Evolutionary conservation across 2,329 filamentous ascomycete species (phyloP), one percentile per base, ranked within the genome.

Genomic region (Trichoderma sp.): DNA sequence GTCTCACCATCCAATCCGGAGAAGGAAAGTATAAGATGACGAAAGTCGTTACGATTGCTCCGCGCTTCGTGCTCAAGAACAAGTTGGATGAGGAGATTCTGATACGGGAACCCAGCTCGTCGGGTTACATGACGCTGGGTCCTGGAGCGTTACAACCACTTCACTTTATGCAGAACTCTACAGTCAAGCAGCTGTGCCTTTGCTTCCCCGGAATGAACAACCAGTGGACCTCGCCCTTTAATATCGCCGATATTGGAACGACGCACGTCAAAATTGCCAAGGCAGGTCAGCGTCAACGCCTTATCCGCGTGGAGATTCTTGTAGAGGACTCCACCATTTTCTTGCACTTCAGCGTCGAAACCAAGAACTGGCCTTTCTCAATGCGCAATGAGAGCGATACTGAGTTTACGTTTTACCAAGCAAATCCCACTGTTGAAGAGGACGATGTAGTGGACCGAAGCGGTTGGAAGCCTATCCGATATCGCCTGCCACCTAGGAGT

Each of bases 321-420:
- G 93, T 98, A 89, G 97, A 99, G 83, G 92, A 94, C 77, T 94
- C 96, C 0, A 98, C 96, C 1, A 93, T 99, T 56, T 99, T 98
- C 87, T 84, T 98, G 41, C 94, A 98, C 80, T 89, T 99, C 75
- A 97, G 92, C 81, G 88, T 96, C 79, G 97, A 99, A 85, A 95
- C 91, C 6, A 97, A 97, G 83, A 95, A 97, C 82, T 99, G 97
- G 97, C 97, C 97, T 0, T 99, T 97, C 85, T 98, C 95, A 0
- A 98, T 99, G 92, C 93, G 97, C 78, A 99, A 99, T 81, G 97
- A 98, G 85, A 98, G 96, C 81, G 96, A 98, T 81, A 93, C 93
- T 29, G 97, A 98, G 82, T 98, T 98, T 84, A 93, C 96, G 66
- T 99, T 99, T 86, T 98, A 93, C 87, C 97, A 99, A 83, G 94